Percentiles rank a stretch among this genome's conserved stretches.
These are phyloP conservation scores for Kernera saxatilis DNA, from an alignment of 345 rosid genomes.

Conservation along the genomic window DNA sequence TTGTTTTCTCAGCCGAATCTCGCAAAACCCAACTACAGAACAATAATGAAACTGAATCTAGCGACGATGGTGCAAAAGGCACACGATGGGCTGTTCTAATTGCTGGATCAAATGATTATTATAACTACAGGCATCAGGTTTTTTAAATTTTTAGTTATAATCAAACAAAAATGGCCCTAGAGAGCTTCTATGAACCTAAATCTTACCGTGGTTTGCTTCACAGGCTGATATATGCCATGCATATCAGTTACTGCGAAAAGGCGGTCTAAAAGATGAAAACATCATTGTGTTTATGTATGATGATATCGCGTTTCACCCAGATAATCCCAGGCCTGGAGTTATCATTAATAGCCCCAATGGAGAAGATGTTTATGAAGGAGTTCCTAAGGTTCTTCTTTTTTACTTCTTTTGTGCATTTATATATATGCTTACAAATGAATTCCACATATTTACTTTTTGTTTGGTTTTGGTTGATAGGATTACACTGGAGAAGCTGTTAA, in stretches of 20 bases:
- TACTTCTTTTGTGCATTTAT: neutral
- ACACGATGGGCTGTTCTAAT: constrained; percentile 67
- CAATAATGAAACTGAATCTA: neutral
- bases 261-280: constrained; percentile 64
- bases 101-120: constrained; percentile 51
- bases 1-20: constrained; percentile 18
- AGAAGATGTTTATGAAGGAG: constrained; percentile 51
- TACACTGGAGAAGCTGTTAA: constrained; percentile 40
- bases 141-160: neutral
- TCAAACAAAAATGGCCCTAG: neutral
- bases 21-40: neutral
- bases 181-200: neutral
- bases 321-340: constrained; percentile 61
- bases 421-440: neutral
- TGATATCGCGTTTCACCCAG: constrained; percentile 43
- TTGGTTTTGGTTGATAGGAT: constrained; percentile 36
- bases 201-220: neutral
- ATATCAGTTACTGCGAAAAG: constrained; percentile 47
- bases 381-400: constrained; percentile 48
- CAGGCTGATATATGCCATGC: constrained; percentile 82
- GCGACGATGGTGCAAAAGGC: constrained; percentile 19
- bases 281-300: constrained; percentile 80
- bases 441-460: neutral
- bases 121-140: constrained; percentile 78
- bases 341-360: constrained; percentile 59